Percentiles rank a stretch among this genome's conserved stretches.
These are phyloP conservation scores for Jacaranda mimosifolia DNA, from an alignment of 257 asterid species.

Conservation along the genomic window DNA sequence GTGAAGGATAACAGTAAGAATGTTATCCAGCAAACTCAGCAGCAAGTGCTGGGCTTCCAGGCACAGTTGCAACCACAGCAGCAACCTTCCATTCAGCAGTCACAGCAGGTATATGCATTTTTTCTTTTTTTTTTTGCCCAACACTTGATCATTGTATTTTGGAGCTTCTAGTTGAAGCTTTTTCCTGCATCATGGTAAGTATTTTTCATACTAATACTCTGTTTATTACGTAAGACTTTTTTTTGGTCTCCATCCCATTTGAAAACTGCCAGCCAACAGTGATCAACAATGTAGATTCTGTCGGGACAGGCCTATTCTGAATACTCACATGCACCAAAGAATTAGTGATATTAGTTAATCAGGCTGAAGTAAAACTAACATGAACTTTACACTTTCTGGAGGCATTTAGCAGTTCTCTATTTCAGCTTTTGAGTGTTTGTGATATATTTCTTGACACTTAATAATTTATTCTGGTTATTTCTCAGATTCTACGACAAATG, in stretches of 20 bases:
- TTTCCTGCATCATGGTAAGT: background rate
- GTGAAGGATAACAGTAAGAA: constrained; percentile 81
- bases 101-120: constrained; percentile 65
- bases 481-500: constrained; percentile 81
- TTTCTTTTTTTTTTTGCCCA: constrained; percentile 28
- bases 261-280: constrained; percentile 12
- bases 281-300: constrained; percentile 3
- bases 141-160: background rate
- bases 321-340: background rate
- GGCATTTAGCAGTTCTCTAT: background rate
- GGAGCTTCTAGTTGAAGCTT: constrained; percentile 6
- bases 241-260: constrained; percentile 16
- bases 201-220: constrained; percentile 8
- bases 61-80: constrained; percentile 68
- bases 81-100: constrained; percentile 71
- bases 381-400: background rate
- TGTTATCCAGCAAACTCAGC: constrained; percentile 68
- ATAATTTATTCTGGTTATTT: constrained; percentile 10
- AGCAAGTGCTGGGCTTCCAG: constrained; percentile 70
- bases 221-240: background rate
- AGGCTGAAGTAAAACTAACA: constrained; percentile 11
- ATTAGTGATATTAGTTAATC: constrained; percentile 17
- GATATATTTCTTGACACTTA: constrained; percentile 13
- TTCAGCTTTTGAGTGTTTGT: background rate
- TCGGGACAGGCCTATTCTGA: constrained; percentile 1